Base-by-base conservation (phyloP, 2,329 filamentous ascomycete species). In the Cercospora brassicicola region DNA sequence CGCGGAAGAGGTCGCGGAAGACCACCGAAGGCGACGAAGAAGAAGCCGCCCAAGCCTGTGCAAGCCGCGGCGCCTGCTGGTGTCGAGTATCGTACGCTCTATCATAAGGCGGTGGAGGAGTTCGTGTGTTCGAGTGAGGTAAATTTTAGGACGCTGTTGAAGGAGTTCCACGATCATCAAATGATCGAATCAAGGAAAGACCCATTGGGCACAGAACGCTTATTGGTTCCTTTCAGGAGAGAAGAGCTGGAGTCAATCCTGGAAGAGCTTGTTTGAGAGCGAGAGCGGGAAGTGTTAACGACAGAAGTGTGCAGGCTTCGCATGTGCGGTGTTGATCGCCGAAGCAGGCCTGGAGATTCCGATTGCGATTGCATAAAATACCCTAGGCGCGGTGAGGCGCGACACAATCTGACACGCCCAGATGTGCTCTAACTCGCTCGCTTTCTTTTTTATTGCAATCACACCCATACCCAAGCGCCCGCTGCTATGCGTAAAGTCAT, bases 91-190 rank as follows among this genome's bases (percentile, higher is more conserved):
- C 86, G 93, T 23, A 90, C 93, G 73, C 80, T 99, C 71, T 99
- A 98, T 77, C 93, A 96, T 78, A 97, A 97, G 82, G 94, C 95
- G 2, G 91, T 94, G 4, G 94, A 97, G 80, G 93, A 97, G 77
- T 98, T 99, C 79, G 95, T 99, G 60, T 97, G 94, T 79, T 95
- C 92, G 74, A 97, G 91, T 68, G 95, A 98, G 82, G 93, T 98
- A 87, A 93, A 92, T 70, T 98, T 98, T 82, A 87, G 95, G 69
- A 97, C 94, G 28, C 79, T 99, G 77, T 81, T 99, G 70, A 98
- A 98, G 81, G 95, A 99, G 86, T 95, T 99, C 79, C 93, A 97
- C 78, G 95, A 99, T 76, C 95, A 99, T 82, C 93, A 97, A 77
- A 98, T 99, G 89, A 91, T 99, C 71, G 92, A 92, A 65, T 96